Evolutionary conservation across 176 grass and related monocot genomes (phyloP).

Genomic region (Oryza meridionalis): DNA sequence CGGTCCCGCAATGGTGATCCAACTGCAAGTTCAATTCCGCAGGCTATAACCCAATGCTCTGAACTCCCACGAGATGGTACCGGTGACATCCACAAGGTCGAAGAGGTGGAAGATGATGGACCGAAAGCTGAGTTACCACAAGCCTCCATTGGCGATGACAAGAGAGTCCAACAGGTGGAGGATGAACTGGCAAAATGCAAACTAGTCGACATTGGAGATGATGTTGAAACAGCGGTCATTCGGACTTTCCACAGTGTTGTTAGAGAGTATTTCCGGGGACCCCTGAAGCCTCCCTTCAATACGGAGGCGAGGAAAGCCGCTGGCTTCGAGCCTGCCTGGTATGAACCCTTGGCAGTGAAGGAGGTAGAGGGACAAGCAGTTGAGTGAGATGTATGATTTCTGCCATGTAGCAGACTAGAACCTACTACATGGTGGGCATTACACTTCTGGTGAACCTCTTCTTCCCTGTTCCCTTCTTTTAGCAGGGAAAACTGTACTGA

Average conservation of each 20-base stretch:
- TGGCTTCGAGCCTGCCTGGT: slow-evolving; percentile 84
- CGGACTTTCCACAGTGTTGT: slow-evolving; percentile 67
- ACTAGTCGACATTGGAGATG: not conserved
- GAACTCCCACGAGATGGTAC: slow-evolving; percentile 20
- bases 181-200: slow-evolving; percentile 23
- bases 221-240: slow-evolving; percentile 47
- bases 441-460: not conserved
- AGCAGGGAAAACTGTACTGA: not conserved
- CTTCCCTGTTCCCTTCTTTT: not conserved
- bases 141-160: not conserved
- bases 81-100: not conserved
- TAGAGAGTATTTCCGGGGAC: slow-evolving; percentile 75
- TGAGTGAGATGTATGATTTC: slow-evolving; percentile 11
- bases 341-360: slow-evolving; percentile 74
- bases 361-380: slow-evolving; percentile 35
- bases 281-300: slow-evolving; percentile 85
- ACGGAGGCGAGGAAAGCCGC: slow-evolving; percentile 66
- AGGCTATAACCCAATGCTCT: slow-evolving; percentile 5
- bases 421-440: not conserved
- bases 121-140: not conserved
- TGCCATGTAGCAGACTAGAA: not conserved
- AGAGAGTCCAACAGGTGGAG: slow-evolving; percentile 1
- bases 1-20: not conserved
- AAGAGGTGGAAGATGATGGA: not conserved
- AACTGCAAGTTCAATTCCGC: slow-evolving; percentile 21